Evolutionary conservation across 257 asterid genomes (phyloP).

Genomic region (Gentiana dahurica): DNA sequence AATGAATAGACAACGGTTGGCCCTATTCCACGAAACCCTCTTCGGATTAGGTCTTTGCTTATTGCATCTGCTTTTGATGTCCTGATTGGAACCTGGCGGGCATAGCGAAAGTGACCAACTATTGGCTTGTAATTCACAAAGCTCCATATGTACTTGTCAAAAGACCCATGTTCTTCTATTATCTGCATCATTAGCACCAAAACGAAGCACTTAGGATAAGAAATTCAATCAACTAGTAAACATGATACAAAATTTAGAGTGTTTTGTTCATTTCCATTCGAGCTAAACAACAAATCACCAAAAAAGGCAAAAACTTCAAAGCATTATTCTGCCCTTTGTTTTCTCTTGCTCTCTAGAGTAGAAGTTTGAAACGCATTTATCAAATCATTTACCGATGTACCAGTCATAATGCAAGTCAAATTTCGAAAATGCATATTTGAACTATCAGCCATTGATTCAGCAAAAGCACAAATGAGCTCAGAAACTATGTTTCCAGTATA

Average conservation of each 20-base stretch:
- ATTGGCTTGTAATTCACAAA: slow-evolving; percentile 74
- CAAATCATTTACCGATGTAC: too few relatives aligned
- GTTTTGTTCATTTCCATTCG: not conserved
- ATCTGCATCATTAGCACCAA: slow-evolving; percentile 40
- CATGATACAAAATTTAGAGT: too few relatives aligned
- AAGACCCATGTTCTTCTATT: slow-evolving; percentile 69
- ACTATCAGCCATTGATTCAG: too few relatives aligned
- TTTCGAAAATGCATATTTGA: too few relatives aligned
- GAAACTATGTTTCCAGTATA: too few relatives aligned
- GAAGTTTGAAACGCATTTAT: too few relatives aligned
- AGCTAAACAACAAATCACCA: not conserved
- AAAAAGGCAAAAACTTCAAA: too few relatives aligned
- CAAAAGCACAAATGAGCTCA: too few relatives aligned
- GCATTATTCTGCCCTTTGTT: too few relatives aligned
- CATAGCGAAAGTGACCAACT: slow-evolving; percentile 66
- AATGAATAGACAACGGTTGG: slow-evolving; percentile 92
- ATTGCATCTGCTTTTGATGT: slow-evolving; percentile 84
- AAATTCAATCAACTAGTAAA: too few relatives aligned
- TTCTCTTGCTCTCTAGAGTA: too few relatives aligned
- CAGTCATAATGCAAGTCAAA: too few relatives aligned
- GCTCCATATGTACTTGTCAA: slow-evolving; percentile 81
- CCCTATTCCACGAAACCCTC: slow-evolving; percentile 96
- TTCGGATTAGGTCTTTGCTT: slow-evolving; percentile 82
- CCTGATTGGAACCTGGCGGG: slow-evolving; percentile 75
- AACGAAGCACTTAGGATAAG: not conserved